Base-by-base conservation (phyloP, 306 rosid species). In the Malus fusca region DNA sequence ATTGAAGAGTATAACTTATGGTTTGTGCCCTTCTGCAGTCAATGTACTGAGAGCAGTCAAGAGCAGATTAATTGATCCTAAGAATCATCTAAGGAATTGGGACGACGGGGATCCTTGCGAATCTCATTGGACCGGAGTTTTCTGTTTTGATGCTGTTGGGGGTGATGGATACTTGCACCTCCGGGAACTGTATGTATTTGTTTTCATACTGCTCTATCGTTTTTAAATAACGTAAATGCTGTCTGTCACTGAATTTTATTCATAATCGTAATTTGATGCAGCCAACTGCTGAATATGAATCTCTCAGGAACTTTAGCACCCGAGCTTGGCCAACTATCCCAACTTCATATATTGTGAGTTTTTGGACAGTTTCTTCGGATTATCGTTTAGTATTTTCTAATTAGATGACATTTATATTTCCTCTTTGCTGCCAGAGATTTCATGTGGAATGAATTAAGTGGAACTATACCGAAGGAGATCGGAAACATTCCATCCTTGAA, bases 361-460 rank as follows among this genome's bases (percentile, higher is more conserved):
- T 58, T 23, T 33, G 11, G 23, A 43, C 62, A 51, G 40, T 19
- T 65, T 51, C 23, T 69, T 28, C 65, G 51, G 53, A 30, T 79
- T 63, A 66, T 79, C 67, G 71, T 55, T 77, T 60, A 65, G 66
- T 30, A 72, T 66, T 52, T 72, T 72, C 85, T 87, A 77, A 90
- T 77, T 68, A 48, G 58, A 61, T 75, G 68, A 43, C 71, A 79
- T 85, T 85, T 69, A 2, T n/a, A 43, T 52, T 21, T 66, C 28
- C 28, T 4, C 22, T 22, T 62, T 68, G 81, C 78, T 74, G 69
- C 37, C 78, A 93, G 98, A 87, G 79, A 89, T 84, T 88, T 93
- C 88, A 90, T 93, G 98, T 93, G 98, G 98, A 93, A 93, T 85
- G 75, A 84, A 40, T 76, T 93, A 78, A 85, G 80, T 4, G 98